Conservation (phyloP, 164 flowering plant genomes). For the Dillenia turbinata region DNA sequence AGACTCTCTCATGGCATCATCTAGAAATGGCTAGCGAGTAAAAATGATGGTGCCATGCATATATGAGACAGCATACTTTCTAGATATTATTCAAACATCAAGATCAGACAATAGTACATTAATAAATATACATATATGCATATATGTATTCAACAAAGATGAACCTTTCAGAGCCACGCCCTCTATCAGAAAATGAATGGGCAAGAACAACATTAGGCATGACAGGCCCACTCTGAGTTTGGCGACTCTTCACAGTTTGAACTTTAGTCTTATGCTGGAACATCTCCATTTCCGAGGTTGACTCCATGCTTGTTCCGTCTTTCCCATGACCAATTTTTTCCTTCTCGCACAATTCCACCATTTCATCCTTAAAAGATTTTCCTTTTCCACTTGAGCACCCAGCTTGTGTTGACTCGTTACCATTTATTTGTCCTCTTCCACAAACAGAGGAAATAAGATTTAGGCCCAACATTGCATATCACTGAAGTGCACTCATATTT, state of each 20-base stretch:
- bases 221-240: constrained; percentile 85
- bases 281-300: constrained; percentile 38
- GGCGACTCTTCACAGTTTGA: constrained; percentile 42
- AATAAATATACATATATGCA: too few relatives aligned
- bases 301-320: constrained; percentile 39
- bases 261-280: constrained; percentile 34
- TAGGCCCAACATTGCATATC: too few relatives aligned
- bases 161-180: constrained; percentile 60
- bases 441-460: not conserved
- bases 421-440: constrained; percentile 30
- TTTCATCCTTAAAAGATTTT: constrained; percentile 27
- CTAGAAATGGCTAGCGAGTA: too few relatives aligned
- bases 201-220: constrained; percentile 48
- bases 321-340: constrained; percentile 31
- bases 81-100: too few relatives aligned
- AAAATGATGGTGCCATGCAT: too few relatives aligned
- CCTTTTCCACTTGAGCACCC: constrained; percentile 26
- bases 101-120: too few relatives aligned
- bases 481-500: too few relatives aligned
- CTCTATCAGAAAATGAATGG: constrained; percentile 59
- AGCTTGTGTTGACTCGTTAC: constrained; percentile 21
- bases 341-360: constrained; percentile 21
- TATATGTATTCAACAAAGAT: not conserved
- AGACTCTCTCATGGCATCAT: too few relatives aligned
- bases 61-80: too few relatives aligned